Evolutionary conservation across 768 basidiomycete genomes (phyloP).

Genomic region (Amanita pallidorosea): DNA sequence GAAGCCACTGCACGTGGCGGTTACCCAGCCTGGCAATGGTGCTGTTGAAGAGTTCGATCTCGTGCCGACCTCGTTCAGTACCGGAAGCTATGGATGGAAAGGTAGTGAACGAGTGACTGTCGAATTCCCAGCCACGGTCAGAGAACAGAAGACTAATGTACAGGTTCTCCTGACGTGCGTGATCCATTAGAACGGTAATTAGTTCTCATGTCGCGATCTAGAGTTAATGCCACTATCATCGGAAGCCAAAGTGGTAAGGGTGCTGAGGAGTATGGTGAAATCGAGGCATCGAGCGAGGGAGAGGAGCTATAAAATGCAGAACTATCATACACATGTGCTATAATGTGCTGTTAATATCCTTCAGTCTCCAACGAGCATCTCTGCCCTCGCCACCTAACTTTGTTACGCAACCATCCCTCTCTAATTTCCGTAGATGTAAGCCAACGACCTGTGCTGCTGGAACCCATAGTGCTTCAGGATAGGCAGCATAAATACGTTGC

Average conservation of each 20-base stretch:
- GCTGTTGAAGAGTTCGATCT: conserved; percentile 43
- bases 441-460: conserved; percentile 61
- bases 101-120: conserved; percentile 57
- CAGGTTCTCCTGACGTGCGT: conserved; percentile 68
- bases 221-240: conserved; percentile 68
- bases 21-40: conserved; percentile 26
- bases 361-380: conserved; percentile 36
- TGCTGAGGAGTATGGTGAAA: neutral
- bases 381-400: conserved; percentile 40
- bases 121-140: conserved; percentile 42
- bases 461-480: conserved; percentile 61
- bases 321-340: neutral
- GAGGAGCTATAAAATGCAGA: neutral
- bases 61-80: conserved; percentile 48
- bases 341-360: neutral
- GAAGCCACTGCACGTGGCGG: conserved; percentile 46
- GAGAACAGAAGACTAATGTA: conserved; percentile 46
- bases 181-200: neutral
- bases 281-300: neutral
- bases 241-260: conserved; percentile 49
- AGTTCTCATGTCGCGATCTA: conserved; percentile 15
- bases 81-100: conserved; percentile 83
- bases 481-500: conserved; percentile 54
- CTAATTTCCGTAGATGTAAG: conserved; percentile 66
- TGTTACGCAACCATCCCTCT: conserved; percentile 48